phyloP scores from a whole-genome alignment of 345 rosid species.

The Syzygium grande region DNA sequence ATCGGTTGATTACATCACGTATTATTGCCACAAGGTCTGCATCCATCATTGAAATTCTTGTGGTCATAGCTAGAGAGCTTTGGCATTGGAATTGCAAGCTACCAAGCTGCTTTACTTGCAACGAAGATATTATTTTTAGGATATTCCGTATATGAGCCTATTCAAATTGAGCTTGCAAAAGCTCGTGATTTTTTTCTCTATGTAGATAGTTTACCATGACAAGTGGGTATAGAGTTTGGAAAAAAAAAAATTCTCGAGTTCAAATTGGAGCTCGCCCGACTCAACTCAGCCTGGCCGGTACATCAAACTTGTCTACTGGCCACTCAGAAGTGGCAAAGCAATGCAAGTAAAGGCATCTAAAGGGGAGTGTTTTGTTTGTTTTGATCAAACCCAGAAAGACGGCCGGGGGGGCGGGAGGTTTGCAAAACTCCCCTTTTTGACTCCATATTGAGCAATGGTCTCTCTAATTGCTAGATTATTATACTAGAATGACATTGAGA shows the following conservation, averaged over 20 bases:
- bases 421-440: background rate
- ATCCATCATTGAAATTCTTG: background rate
- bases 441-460: background rate
- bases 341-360: background rate
- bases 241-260: background rate
- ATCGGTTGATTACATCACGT: accelerated
- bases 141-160: background rate
- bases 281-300: background rate
- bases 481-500: background rate
- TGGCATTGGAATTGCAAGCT: background rate
- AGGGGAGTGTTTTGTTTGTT: background rate
- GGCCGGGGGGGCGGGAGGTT: too few species aligned
- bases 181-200: background rate
- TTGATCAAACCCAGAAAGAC: too few species aligned
- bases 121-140: background rate
- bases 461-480: background rate
- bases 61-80: background rate
- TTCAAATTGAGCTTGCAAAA: background rate
- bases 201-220: background rate
- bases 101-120: background rate
- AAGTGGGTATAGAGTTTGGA: background rate
- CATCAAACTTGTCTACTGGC: background rate
- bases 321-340: background rate
- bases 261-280: background rate
- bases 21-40: accelerated